Evolutionary conservation across 805 yeast genomes (phyloP).

Genomic region (Myxozyma melibiosi): DNA sequence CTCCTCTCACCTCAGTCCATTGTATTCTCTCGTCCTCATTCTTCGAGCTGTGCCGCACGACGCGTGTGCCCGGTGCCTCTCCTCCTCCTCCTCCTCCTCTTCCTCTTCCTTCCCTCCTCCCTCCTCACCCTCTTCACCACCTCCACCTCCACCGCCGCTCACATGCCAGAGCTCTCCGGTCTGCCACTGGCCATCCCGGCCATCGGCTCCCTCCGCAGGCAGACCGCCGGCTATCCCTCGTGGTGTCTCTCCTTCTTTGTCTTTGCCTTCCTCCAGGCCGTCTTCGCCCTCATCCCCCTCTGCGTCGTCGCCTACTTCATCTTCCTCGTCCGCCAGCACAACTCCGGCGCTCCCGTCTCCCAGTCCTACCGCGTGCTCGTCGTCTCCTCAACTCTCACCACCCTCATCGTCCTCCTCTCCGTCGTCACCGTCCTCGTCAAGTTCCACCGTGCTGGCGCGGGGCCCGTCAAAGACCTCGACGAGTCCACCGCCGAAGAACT

Average conservation of each 20-base stretch:
- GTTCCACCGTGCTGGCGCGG: conserved; percentile 6
- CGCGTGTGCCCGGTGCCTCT: no score
- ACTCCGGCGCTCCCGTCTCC: conserved; percentile 1
- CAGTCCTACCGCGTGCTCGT: conserved; percentile 14
- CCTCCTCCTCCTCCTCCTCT: no score
- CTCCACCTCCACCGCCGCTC: no score
- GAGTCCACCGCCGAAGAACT: background rate
- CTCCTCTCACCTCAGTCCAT: no score
- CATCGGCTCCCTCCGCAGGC: background rate
- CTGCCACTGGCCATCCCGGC: no score
- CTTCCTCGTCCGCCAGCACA: background rate
- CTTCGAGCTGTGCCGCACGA: no score
- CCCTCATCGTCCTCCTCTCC: conserved; percentile 3
- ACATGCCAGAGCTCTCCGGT: no score
- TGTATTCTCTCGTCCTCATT: no score
- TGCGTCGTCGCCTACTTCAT: conserved; percentile 23
- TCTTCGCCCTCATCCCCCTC: conserved; percentile 19
- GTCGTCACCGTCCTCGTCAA: background rate
- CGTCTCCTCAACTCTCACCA: conserved; percentile 2
- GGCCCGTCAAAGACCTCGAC: background rate
- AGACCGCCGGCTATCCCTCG: conserved; percentile 16
- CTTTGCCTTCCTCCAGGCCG: conserved; percentile 23
- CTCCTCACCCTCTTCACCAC: no score
- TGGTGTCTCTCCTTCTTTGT: conserved; percentile 22
- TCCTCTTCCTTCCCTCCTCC: no score